Percentiles rank a stretch among this genome's conserved stretches.
phyloP scores from a whole-genome alignment of 148 eudicot species.

The Chenopodium berlandieri region DNA sequence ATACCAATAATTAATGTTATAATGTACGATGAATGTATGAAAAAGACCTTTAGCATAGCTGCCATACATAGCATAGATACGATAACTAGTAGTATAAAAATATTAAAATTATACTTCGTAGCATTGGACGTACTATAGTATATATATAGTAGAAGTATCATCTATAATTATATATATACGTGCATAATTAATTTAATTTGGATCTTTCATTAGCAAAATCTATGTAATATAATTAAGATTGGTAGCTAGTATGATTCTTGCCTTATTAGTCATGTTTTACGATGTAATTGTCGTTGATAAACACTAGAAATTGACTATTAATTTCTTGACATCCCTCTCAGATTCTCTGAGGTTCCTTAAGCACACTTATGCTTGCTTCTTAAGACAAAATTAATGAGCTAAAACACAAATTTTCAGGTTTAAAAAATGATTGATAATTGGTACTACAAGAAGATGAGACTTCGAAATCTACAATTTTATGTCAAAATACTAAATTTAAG shows the following conservation, averaged over 20 bases:
- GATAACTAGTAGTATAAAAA: not conserved
- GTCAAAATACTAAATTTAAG: not conserved
- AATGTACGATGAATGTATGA: not conserved
- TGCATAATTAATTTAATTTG: not conserved
- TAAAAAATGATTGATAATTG: not conserved
- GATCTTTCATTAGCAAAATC: not conserved
- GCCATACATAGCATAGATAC: not conserved
- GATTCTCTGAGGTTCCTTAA: constrained; percentile 16
- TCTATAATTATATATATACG: not conserved
- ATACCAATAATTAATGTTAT: not conserved
- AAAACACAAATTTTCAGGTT: constrained; percentile 9
- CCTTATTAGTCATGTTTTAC: constrained; percentile 16
- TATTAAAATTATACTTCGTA: not conserved
- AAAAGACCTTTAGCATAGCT: not conserved
- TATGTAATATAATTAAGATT: not conserved
- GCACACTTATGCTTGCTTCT: constrained; percentile 31
- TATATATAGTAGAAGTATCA: not conserved
- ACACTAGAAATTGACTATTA: constrained; percentile 22
- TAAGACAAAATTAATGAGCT: constrained; percentile 26
- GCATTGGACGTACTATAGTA: not conserved
- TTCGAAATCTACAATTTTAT: constrained; percentile 15
- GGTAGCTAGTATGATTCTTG: constrained; percentile 10
- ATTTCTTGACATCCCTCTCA: constrained; percentile 10
- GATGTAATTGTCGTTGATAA: constrained; percentile 34
- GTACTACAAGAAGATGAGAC: constrained; percentile 18